These are phyloP conservation scores for Podila epigama DNA, from an alignment of 192 early-diverging fungal genomes.

Conservation along the genomic window DNA sequence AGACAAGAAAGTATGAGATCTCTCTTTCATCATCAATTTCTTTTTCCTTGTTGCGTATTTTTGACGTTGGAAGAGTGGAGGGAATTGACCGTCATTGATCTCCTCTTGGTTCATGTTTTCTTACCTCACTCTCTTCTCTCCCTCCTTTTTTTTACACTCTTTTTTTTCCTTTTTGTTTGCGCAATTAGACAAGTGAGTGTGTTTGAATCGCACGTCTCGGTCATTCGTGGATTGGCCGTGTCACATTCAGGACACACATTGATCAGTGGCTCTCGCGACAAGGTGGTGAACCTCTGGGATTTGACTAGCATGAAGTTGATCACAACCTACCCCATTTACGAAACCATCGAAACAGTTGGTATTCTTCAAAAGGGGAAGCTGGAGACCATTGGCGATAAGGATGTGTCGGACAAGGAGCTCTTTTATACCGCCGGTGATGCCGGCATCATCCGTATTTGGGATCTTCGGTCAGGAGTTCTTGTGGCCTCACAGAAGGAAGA, in stretches of 20 bases:
- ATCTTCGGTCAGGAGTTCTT: constrained; percentile 74
- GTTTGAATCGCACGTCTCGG: constrained; percentile 86
- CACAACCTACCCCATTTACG: constrained; percentile 88
- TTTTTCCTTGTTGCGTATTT: neutral
- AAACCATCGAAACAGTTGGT: constrained; percentile 88
- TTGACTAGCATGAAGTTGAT: constrained; percentile 66
- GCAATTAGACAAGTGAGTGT: constrained; percentile 68
- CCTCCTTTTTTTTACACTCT: no score
- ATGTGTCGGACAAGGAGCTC: constrained; percentile 53
- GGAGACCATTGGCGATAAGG: constrained; percentile 49
- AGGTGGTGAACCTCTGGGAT: constrained; percentile 91
- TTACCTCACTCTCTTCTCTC: neutral
- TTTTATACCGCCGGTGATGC: constrained; percentile 90
- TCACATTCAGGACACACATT: constrained; percentile 72
- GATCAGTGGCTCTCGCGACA: constrained; percentile 89
- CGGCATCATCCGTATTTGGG: constrained; percentile 87
- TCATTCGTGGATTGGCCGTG: constrained; percentile 90
- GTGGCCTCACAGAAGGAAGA: constrained; percentile 73
- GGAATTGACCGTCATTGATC: no score
- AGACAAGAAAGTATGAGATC: constrained; percentile 64
- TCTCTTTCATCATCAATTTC: neutral
- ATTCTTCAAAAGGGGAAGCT: constrained; percentile 59
- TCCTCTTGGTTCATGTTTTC: neutral
- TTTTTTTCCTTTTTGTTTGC: no score
- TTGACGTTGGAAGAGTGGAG: no score